These are phyloP conservation scores for Eucalyptus globulus DNA, from an alignment of 345 rosid genomes.

Conservation along the genomic window DNA sequence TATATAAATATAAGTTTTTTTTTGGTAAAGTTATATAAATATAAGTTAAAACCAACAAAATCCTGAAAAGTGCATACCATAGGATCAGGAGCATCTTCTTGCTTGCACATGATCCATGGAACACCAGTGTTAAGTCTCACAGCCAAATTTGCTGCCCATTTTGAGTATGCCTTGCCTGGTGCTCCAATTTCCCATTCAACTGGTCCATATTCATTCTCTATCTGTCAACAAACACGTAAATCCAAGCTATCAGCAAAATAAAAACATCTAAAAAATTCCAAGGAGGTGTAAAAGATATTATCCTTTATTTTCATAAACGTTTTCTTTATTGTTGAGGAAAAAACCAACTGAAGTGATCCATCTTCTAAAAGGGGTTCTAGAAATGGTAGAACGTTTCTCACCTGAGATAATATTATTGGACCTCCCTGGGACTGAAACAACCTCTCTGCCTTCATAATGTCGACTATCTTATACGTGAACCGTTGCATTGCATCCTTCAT, in stretches of 20 bases:
- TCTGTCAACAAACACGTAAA: neutral
- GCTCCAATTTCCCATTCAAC: neutral
- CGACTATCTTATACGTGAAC: slow-evolving; percentile 25
- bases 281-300: neutral
- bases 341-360: neutral
- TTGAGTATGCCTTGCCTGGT: slow-evolving; percentile 5
- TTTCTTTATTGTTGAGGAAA: neutral
- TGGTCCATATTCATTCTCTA: slow-evolving; percentile 8
- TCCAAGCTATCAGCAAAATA: neutral
- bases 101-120: slow-evolving; percentile 52
- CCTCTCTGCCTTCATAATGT: slow-evolving; percentile 22
- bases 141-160: slow-evolving; percentile 42
- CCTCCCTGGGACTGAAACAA: slow-evolving; percentile 33
- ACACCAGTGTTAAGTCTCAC: slow-evolving; percentile 30
- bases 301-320: neutral
- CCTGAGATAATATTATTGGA: slow-evolving; percentile 41
- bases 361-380: neutral
- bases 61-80: neutral
- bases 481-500: slow-evolving; percentile 17
- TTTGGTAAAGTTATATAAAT: neutral
- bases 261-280: neutral
- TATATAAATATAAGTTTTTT: neutral
- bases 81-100: slow-evolving; percentile 39
- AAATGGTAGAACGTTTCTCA: neutral
- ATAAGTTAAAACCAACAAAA: neutral